Conservation (phyloP, 192 early-diverging fungal species). For the Bifiguratus adelaidae region DNA sequence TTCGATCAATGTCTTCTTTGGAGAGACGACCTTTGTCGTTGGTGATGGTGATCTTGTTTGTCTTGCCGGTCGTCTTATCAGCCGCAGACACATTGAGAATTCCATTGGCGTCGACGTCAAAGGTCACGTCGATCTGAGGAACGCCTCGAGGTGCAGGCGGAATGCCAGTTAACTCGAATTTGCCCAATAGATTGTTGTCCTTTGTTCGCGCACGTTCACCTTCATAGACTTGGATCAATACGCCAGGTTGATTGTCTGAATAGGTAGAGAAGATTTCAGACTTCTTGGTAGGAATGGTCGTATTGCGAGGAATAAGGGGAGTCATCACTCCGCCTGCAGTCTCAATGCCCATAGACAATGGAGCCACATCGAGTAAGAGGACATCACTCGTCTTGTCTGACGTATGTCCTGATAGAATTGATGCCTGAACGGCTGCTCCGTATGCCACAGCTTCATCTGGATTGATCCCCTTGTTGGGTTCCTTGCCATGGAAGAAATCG, state of each 20-base stretch:
- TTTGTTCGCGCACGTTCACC: conserved; percentile 89
- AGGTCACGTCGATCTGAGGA: conserved; percentile 90
- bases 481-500: conserved; percentile 97
- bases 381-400: conserved; percentile 91
- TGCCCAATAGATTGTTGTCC: conserved; percentile 95
- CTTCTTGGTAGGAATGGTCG: conserved; percentile 91
- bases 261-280: conserved; percentile 93
- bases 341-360: conserved; percentile 92
- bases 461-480: conserved; percentile 97
- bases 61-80: conserved; percentile 82
- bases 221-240: conserved; percentile 90
- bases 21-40: conserved; percentile 96
- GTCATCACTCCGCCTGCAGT: conserved; percentile 96
- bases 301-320: conserved; percentile 88
- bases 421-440: conserved; percentile 87
- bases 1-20: conserved; percentile 96
- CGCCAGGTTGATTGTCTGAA: conserved; percentile 89
- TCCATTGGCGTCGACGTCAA: conserved; percentile 94
- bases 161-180: conserved; percentile 94
- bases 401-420: conserved; percentile 75
- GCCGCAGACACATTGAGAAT: conserved; percentile 85
- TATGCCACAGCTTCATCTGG: conserved; percentile 96
- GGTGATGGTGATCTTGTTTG: conserved; percentile 95
- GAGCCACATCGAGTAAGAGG: conserved; percentile 86
- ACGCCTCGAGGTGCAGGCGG: conserved; percentile 94